A percentile compares a stretch with the other conserved stretches of the same genome.
phyloP scores from a whole-genome alignment of 2,329 filamentous ascomycete genomes.

The Dryadomyces sulphureus region DNA sequence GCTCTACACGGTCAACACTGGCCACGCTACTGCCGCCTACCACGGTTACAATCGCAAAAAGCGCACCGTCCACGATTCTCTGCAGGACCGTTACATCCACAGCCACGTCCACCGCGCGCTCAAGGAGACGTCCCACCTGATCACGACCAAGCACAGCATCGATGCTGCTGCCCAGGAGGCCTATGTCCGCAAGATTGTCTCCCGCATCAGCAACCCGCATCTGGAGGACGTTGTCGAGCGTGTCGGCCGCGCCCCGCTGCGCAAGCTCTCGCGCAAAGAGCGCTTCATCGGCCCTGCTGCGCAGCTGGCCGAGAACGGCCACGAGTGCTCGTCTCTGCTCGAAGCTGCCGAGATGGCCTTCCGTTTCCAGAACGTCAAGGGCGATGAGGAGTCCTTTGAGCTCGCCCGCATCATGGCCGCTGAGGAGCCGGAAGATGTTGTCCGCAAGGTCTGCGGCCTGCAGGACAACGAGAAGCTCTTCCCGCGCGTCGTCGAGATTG shows the following conservation, averaged over 20 bases:
- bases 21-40: slow-evolving; percentile 91
- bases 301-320: slow-evolving; percentile 69
- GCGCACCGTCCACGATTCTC: slow-evolving; percentile 76
- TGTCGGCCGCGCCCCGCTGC: slow-evolving; percentile 84
- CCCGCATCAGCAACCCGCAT: slow-evolving; percentile 83
- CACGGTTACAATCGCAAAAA: slow-evolving; percentile 80
- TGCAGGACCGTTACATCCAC: slow-evolving; percentile 68
- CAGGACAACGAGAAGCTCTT: slow-evolving; percentile 65
- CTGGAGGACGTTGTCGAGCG: slow-evolving; percentile 88
- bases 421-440: slow-evolving; percentile 57
- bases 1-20: slow-evolving; percentile 98
- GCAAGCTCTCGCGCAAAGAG: slow-evolving; percentile 90
- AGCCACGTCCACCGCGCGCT: slow-evolving; percentile 66
- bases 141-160: slow-evolving; percentile 72
- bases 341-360: slow-evolving; percentile 82
- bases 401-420: slow-evolving; percentile 74
- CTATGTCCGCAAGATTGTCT: slow-evolving; percentile 87
- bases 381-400: slow-evolving; percentile 77
- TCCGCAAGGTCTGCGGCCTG: slow-evolving; percentile 69
- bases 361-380: slow-evolving; percentile 87
- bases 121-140: slow-evolving; percentile 72
- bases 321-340: slow-evolving; percentile 59
- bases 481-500: slow-evolving; percentile 57
- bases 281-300: slow-evolving; percentile 87
- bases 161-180: slow-evolving; percentile 57